Evolutionary conservation across 768 basidiomycete genomes (phyloP), one percentile per base, ranked within the genome.

Genomic region (Sistotremastrum suecicum): DNA sequence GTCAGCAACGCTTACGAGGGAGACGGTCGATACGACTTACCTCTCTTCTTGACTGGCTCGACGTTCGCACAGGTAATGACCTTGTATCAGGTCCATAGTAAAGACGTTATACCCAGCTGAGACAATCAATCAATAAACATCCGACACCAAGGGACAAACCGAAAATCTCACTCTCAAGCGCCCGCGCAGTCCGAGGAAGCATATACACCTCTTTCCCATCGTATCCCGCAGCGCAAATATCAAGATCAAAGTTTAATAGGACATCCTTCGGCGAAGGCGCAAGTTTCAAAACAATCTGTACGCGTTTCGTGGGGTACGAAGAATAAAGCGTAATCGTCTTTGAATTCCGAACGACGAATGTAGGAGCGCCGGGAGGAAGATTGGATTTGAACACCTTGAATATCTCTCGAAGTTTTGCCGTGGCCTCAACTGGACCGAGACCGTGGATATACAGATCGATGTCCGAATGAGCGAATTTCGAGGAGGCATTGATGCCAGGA

Each of bases 371-470:
- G 1, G 28, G 31, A 3, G 48, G 42, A 7, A 51, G 50, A 37
- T 51, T 51, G 4, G n/a, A n/a, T 20, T 44, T 44, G 43, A 35
- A 51, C 32, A 45, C 38, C 3, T 44, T 44, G 32, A 37, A 47
- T 12, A 51, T 43, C 34, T 51, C 48, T 33, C 40, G n/a, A 7
- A 51, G 10, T 39, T 51, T 51, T 10, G 8, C 33, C 32, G 43
- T 51, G 7, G 49, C 41, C 10, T 28, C 43, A 31, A 9, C 37
- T 1, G 49, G 43, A 36, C 34, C 43, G 9, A 51, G 47, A 3
- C 47, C 47, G 33, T 51, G 42, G n/a, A 51, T 31, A 31, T 51
- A 51, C 9, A 51, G n/a, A 11, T 51, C 50, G 39, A 51, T 48
- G 38, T 51, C 50, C 1, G 20, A 20, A 20, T 20, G 20, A 20